Base-by-base conservation (phyloP, 345 rosid species). In the Fremontodendron californicum region DNA sequence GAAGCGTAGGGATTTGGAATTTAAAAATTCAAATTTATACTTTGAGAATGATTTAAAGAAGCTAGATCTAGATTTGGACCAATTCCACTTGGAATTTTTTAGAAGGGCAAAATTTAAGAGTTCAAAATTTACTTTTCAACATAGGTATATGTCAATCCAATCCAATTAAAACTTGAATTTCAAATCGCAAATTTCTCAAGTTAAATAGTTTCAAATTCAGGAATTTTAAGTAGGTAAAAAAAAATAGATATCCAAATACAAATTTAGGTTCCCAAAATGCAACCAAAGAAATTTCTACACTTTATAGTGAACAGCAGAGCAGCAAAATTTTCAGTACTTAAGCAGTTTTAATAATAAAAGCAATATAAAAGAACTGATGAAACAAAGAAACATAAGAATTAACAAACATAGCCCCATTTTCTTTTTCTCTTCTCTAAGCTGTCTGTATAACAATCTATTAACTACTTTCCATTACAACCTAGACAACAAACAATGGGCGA, bases 381-480 rank as follows among this genome's bases (percentile, higher is more conserved):
- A 43, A 45, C 39, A 69, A 45, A 69, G 35, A 43, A 70, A 29
- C 42, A 46, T 15, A 46, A 16, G 25, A 71, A 48, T 16, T 27
- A 71, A 31, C 16, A 29, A 46, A 13, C 66, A 61, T 61, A 19
- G 66, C 40, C 40, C 40, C 21, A 29, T 48, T 43, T 71, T 51
- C 40, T 70, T 29, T 18, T 45, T 27, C 35, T 25, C 54, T 27
- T 13, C 1, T 60, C n/a, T 12, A 60, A 69, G 12, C 55, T 10
- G 6, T 7, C 6, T 46, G 46, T 70, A 10, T 66, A 66, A 21
- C 71, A 40, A 63, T 40, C 19, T 21, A 23, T 15, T 29, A 70
- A 68, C 23, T 45, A 45, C 37, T 45, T 46, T 69, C 73, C 73
- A 69, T 46, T 27, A 69, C n/a, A 43, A 67, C 31, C 31, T 21